These are phyloP conservation scores for Colletotrichum zoysiae DNA, from an alignment of 2,329 filamentous ascomycete genomes.

Conservation along the genomic window DNA sequence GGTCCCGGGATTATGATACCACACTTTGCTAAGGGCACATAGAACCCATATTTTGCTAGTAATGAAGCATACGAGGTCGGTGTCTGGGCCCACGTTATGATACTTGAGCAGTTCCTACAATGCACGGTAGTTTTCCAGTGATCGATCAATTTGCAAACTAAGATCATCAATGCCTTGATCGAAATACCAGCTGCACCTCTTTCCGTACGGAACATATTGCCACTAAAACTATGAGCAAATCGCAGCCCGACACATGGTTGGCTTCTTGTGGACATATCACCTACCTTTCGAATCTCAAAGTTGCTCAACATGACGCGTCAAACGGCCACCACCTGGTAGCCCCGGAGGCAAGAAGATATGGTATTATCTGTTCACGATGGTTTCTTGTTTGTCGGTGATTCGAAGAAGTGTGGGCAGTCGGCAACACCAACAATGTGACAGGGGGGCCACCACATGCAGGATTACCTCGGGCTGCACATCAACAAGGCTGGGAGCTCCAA, in stretches of 20 bases:
- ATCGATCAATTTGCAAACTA: too few species aligned
- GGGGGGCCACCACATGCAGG: too few species aligned
- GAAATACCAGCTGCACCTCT: neutral
- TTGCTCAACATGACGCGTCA: too few species aligned
- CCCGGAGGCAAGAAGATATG: neutral
- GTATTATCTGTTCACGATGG: neutral
- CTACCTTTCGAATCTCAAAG: neutral
- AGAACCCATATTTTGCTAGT: slow-evolving; percentile 28
- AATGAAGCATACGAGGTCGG: slow-evolving; percentile 11
- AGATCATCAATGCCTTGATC: neutral
- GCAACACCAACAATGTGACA: too few species aligned
- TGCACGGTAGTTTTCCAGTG: too few species aligned
- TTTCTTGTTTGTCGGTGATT: too few species aligned
- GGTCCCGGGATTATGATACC: slow-evolving; percentile 37
- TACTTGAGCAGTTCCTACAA: neutral
- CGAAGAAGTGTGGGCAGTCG: too few species aligned
- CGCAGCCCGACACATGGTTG: neutral
- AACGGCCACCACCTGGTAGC: too few species aligned
- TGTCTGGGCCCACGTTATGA: neutral
- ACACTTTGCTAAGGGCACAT: slow-evolving; percentile 36
- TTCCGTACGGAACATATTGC: neutral
- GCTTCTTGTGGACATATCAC: neutral
- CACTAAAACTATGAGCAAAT: neutral
- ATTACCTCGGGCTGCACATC: too few species aligned
- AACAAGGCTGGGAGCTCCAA: too few species aligned